Evolutionary conservation across 169 alveolate genomes (phyloP).

Genomic region (Neospora caninum): DNA sequence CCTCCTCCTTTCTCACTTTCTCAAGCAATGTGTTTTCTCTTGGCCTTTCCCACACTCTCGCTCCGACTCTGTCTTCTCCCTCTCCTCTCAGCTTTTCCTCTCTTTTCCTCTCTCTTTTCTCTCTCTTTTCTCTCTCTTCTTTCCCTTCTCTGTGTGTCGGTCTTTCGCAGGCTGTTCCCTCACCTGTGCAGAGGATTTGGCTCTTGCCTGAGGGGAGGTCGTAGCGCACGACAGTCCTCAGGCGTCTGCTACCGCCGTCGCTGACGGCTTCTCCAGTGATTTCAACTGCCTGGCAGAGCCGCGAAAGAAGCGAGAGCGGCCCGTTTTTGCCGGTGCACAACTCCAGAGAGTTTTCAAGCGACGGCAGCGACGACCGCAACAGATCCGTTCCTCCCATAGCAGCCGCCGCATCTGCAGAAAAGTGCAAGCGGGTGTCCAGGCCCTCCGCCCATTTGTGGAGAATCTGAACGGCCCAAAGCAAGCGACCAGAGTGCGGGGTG

Average conservation of each 20-base stretch:
- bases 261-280: not conserved
- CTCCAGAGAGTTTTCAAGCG: not conserved
- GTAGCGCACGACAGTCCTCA: not conserved
- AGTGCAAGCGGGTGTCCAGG: constrained; percentile 2
- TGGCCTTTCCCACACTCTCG: too few species aligned
- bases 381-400: too few species aligned
- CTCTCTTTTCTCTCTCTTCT: not conserved
- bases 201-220: not conserved
- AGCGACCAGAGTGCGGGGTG: not conserved
- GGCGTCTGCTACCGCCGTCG: not conserved
- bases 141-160: not conserved
- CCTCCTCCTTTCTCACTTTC: too few species aligned
- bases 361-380: not conserved
- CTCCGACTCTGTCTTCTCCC: not conserved
- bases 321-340: not conserved
- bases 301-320: not conserved
- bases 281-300: constrained; percentile 16
- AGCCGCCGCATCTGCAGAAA: constrained; percentile 14
- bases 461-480: not conserved
- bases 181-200: constrained; percentile 21
- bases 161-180: too few species aligned
- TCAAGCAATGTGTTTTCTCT: too few species aligned
- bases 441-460: constrained; percentile 27
- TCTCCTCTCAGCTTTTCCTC: not conserved
- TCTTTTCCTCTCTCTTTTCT: not conserved